phyloP scores from a whole-genome alignment of 106 monocot genomes.

The Amphibolis antarctica region DNA sequence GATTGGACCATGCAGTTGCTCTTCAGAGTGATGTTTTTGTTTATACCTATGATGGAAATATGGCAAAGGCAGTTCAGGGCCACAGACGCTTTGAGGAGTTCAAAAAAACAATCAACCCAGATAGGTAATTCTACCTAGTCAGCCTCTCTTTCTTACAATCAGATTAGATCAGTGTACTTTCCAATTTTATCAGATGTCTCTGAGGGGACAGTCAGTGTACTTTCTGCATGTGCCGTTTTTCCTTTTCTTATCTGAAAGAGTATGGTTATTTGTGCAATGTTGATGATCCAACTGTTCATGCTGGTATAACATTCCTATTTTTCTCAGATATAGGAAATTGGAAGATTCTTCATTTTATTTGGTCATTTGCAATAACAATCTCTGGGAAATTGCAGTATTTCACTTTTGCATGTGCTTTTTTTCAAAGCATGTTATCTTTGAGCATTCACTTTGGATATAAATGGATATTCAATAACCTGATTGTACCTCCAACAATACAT shows the following conservation, averaged over 20 bases:
- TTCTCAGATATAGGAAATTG: too few relatives aligned
- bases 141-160: not conserved
- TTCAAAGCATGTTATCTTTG: too few relatives aligned
- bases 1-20: slow-evolving; percentile 91
- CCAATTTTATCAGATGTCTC: too few relatives aligned
- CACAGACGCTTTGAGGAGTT: slow-evolving; percentile 86
- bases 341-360: not conserved
- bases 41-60: slow-evolving; percentile 94
- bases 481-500: too few relatives aligned
- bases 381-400: too few relatives aligned
- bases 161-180: not conserved
- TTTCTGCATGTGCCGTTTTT: too few relatives aligned
- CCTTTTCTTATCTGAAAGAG: not conserved
- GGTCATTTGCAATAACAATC: too few relatives aligned
- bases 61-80: slow-evolving; percentile 99
- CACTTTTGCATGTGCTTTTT: not conserved
- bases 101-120: slow-evolving; percentile 84
- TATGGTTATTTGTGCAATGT: not conserved
- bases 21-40: slow-evolving; percentile 87
- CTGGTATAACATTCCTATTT: not conserved
- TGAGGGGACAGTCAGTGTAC: too few relatives aligned
- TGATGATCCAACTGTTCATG: not conserved
- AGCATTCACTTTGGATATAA: too few relatives aligned
- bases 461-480: too few relatives aligned
- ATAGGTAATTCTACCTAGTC: slow-evolving; percentile 35